These are phyloP conservation scores for Mrakia frigida DNA, from an alignment of 768 basidiomycete species.

Conservation along the genomic window DNA sequence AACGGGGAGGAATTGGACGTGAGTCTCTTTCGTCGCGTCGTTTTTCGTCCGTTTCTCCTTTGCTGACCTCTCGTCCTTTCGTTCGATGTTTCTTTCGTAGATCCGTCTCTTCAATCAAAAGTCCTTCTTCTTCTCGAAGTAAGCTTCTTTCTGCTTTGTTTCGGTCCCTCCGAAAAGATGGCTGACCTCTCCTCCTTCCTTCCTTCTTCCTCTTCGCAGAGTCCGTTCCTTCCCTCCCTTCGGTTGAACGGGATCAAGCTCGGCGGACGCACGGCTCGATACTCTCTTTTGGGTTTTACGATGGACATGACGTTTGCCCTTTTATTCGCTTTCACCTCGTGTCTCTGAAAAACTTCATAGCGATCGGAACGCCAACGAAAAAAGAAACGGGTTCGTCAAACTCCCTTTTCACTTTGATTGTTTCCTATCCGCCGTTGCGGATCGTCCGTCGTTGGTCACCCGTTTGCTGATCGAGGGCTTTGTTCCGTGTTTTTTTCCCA, in stretches of 20 bases:
- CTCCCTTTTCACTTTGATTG: too few species aligned
- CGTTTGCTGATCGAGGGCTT: too few species aligned
- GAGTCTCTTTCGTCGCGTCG: not conserved
- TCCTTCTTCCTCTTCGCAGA: not conserved
- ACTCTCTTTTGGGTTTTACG: not conserved
- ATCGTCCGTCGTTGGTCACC: too few species aligned
- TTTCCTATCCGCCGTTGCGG: too few species aligned
- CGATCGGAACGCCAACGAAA: not conserved
- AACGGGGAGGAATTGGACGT: slow-evolving; percentile 21
- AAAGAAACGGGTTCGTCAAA: not conserved
- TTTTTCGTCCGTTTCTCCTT: not conserved
- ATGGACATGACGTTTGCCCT: not conserved
- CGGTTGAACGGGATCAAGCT: not conserved
- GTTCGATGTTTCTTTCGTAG: not conserved
- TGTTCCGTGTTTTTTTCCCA: too few species aligned
- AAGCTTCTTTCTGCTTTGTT: slow-evolving; percentile 13
- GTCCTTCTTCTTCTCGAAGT: slow-evolving; percentile 28
- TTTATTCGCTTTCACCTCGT: not conserved
- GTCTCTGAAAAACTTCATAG: not conserved
- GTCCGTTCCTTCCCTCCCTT: slow-evolving; percentile 19
- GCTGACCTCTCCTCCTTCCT: not conserved
- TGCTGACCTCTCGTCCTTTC: not conserved
- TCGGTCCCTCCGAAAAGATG: too few species aligned
- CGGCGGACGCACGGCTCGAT: not conserved
- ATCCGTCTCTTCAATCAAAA: slow-evolving; percentile 22